Evolutionary conservation across 805 yeast species (phyloP).

Genomic region (Candida pini): DNA sequence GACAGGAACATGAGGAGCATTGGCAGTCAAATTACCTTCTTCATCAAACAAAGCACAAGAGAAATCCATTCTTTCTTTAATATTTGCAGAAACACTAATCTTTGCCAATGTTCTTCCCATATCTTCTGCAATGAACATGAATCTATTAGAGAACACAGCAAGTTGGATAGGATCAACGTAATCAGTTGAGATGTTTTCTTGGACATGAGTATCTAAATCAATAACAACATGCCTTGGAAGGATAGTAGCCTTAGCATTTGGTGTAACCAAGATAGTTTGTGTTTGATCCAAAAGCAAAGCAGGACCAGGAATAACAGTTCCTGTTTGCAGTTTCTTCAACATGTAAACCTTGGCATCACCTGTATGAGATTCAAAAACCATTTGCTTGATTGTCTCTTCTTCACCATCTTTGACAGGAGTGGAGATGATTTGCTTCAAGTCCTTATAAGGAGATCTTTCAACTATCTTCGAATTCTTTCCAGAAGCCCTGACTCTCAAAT

Average conservation of each 20-base stretch:
- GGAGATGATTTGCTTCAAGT: constrained; percentile 47
- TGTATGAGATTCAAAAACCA: constrained; percentile 26
- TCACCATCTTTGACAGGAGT: constrained; percentile 75
- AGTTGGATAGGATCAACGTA: constrained; percentile 38
- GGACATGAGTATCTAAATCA: constrained; percentile 15
- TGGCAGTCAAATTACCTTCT: constrained; percentile 39
- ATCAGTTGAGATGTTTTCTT: constrained; percentile 34
- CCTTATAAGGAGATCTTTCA: constrained; percentile 12
- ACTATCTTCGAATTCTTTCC: constrained; percentile 53
- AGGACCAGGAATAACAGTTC: constrained; percentile 49
- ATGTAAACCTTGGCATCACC: constrained; percentile 35
- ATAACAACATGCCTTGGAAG: constrained; percentile 31
- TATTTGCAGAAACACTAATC: constrained; percentile 39
- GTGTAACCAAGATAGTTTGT: constrained; percentile 33
- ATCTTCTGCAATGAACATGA: constrained; percentile 46
- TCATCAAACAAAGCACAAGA: constrained; percentile 44
- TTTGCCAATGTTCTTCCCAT: constrained; percentile 43
- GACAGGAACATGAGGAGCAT: constrained; percentile 45
- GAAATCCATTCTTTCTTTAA: constrained; percentile 43
- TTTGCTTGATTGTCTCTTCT: constrained; percentile 35
- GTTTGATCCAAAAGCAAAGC: constrained; percentile 31
- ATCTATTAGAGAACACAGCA: constrained; percentile 40
- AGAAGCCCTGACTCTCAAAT: constrained; percentile 58
- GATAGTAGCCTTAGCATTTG: constrained; percentile 27
- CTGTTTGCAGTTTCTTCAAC: constrained; percentile 43